Evolutionary conservation across 768 basidiomycete species (phyloP).

Genomic region (Pisolithus marmoratus): DNA sequence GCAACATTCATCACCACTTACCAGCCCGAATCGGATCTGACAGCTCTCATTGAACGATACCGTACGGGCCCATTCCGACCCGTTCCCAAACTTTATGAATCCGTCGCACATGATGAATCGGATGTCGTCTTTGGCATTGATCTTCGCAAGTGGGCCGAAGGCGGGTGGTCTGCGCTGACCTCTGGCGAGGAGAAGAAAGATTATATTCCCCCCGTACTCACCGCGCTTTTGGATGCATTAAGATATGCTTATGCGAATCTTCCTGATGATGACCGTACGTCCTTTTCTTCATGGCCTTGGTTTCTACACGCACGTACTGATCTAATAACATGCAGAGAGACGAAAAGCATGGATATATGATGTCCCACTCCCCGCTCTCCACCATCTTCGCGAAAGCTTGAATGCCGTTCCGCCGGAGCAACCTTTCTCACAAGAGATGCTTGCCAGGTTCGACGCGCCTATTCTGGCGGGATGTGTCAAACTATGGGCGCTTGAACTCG

Average conservation of each 20-base stretch:
- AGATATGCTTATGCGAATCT: conserved; percentile 56
- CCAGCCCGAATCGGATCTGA: conserved; percentile 84
- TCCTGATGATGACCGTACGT: conserved; percentile 58
- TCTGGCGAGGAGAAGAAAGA: conserved; percentile 57
- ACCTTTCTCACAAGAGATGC: conserved; percentile 46
- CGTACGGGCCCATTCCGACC: conserved; percentile 93
- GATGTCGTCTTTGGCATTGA: conserved; percentile 92
- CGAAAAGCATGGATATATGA: conserved; percentile 95
- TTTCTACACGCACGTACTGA: background rate
- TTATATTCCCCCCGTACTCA: conserved; percentile 67
- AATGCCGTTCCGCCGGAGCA: conserved; percentile 59
- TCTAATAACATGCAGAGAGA: conserved; percentile 47
- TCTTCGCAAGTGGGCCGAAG: conserved; percentile 85
- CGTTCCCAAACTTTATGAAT: conserved; percentile 79
- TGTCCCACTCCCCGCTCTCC: conserved; percentile 75
- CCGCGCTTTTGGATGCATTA: conserved; percentile 58
- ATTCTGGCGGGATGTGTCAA: conserved; percentile 83
- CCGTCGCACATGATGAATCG: conserved; percentile 71
- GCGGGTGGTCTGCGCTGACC: conserved; percentile 59
- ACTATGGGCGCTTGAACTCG: conserved; percentile 87
- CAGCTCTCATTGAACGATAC: conserved; percentile 85
- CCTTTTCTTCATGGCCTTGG: background rate
- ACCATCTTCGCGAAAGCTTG: conserved; percentile 79
- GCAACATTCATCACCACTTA: conserved; percentile 74
- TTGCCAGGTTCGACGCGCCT: conserved; percentile 76